Conservation (phyloP, 2,329 filamentous ascomycete genomes). For the Fusarium sp. region DNA sequence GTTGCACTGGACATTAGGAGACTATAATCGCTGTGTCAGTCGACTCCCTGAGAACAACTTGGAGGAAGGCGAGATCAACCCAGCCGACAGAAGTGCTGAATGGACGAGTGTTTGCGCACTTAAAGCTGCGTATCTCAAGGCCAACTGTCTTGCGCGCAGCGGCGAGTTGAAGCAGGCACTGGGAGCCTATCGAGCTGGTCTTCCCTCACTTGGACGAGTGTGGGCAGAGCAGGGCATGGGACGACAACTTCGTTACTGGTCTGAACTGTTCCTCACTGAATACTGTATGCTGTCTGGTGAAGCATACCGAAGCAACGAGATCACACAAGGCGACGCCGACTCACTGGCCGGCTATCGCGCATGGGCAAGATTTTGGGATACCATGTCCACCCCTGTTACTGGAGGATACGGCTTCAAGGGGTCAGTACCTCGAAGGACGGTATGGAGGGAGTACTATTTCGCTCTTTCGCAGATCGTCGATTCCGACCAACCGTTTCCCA, state of each 20-base stretch:
- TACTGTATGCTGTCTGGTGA: constrained; percentile 77
- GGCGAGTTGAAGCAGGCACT: constrained; percentile 69
- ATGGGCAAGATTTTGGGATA: constrained; percentile 78
- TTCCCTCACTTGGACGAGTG: constrained; percentile 69
- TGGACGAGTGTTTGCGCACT: constrained; percentile 88
- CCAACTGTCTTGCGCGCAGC: constrained; percentile 67
- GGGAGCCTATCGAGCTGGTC: constrained; percentile 71
- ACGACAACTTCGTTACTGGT: constrained; percentile 79
- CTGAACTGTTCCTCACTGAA: constrained; percentile 80
- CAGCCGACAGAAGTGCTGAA: constrained; percentile 66
- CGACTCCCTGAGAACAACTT: constrained; percentile 72
- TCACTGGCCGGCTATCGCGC: constrained; percentile 69
- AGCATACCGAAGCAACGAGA: constrained; percentile 63
- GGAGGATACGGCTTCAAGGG: constrained; percentile 70
- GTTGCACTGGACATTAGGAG: constrained; percentile 82
- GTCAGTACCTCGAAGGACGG: constrained; percentile 69
- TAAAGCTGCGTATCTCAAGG: constrained; percentile 82
- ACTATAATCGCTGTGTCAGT: constrained; percentile 67
- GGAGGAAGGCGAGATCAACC: constrained; percentile 63
- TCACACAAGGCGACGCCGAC: constrained; percentile 62
- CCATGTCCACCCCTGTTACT: constrained; percentile 57
- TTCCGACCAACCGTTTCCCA: constrained; percentile 69
- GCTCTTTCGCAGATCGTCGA: constrained; percentile 82
- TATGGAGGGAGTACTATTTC: constrained; percentile 89
- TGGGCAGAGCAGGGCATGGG: constrained; percentile 64